Evolutionary conservation across 2,329 filamentous ascomycete species (phyloP).

Genomic region (Sporothrix dimorphospora): DNA sequence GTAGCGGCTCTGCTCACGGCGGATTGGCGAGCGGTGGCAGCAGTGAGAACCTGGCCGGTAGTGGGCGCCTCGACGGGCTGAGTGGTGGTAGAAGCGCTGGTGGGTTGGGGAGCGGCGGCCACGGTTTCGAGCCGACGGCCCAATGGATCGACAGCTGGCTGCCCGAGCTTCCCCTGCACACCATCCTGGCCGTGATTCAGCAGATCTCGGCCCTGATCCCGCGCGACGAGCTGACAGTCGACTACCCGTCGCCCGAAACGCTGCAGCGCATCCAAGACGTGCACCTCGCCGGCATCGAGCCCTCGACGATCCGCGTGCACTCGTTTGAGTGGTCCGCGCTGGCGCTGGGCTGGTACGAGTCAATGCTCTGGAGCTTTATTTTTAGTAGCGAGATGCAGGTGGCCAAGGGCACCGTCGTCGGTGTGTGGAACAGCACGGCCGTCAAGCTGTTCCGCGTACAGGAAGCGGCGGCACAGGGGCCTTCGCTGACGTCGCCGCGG

Average conservation of each 20-base stretch:
- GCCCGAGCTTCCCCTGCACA: slow-evolving; percentile 87
- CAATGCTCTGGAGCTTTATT: slow-evolving; percentile 88
- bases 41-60: slow-evolving; percentile 17
- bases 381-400: slow-evolving; percentile 90
- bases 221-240: slow-evolving; percentile 48
- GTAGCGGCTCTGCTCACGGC: slow-evolving; percentile 55
- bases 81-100: neutral
- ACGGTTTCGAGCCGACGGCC: slow-evolving; percentile 72
- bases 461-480: slow-evolving; percentile 77
- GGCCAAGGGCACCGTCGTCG: slow-evolving; percentile 81
- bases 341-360: slow-evolving; percentile 93
- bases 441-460: slow-evolving; percentile 91
- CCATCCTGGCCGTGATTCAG: slow-evolving; percentile 75
- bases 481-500: slow-evolving; percentile 79
- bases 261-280: slow-evolving; percentile 62
- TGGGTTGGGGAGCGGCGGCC: neutral
- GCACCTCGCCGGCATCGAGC: slow-evolving; percentile 72
- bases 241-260: slow-evolving; percentile 23
- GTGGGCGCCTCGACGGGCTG: neutral
- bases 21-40: slow-evolving; percentile 1
- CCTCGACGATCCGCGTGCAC: slow-evolving; percentile 73
- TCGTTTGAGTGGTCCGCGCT: slow-evolving; percentile 93
- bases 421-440: slow-evolving; percentile 89
- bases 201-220: slow-evolving; percentile 64
- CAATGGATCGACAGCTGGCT: slow-evolving; percentile 94